Conservation (phyloP, 2,329 filamentous ascomycete genomes). For the Verticillium longisporum region DNA sequence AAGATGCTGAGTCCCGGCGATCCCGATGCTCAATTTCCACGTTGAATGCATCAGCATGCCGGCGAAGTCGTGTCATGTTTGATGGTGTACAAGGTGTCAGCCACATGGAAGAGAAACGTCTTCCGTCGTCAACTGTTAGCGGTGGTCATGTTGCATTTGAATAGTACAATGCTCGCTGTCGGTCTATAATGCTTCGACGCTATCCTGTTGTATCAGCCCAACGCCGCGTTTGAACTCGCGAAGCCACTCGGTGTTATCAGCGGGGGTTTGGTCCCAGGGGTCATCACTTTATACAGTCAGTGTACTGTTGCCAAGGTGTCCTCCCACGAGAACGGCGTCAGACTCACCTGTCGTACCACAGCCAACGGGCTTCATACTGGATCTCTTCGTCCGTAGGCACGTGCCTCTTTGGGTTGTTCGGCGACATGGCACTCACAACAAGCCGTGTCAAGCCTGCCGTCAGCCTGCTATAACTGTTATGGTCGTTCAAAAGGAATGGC, state of each 20-base stretch:
- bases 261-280: conserved; percentile 11
- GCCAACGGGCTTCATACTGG: conserved; percentile 23
- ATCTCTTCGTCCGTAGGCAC: conserved; percentile 28
- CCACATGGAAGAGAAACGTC: no score
- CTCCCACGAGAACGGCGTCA: background rate
- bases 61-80: no score
- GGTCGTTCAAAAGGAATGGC: conserved; percentile 15
- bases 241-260: conserved; percentile 7
- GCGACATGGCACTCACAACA: conserved; percentile 21
- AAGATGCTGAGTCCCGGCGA: no score
- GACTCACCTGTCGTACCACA: conserved; percentile 21
- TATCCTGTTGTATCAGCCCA: conserved; percentile 1
- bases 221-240: conserved; percentile 5
- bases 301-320: no score
- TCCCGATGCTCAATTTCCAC: no score
- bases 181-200: no score
- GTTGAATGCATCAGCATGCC: no score
- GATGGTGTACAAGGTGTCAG: no score
- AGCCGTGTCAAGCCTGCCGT: conserved; percentile 14
- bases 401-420: conserved; percentile 20
- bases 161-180: no score
- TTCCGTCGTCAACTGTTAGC: no score
- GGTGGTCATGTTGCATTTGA: no score
- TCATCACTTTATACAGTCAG: conserved; percentile 2
- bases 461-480: conserved; percentile 17